Evolutionary conservation across 176 grass and related monocot genomes (phyloP), one percentile per base, ranked within the genome.

Genomic region (Oryza meridionalis): DNA sequence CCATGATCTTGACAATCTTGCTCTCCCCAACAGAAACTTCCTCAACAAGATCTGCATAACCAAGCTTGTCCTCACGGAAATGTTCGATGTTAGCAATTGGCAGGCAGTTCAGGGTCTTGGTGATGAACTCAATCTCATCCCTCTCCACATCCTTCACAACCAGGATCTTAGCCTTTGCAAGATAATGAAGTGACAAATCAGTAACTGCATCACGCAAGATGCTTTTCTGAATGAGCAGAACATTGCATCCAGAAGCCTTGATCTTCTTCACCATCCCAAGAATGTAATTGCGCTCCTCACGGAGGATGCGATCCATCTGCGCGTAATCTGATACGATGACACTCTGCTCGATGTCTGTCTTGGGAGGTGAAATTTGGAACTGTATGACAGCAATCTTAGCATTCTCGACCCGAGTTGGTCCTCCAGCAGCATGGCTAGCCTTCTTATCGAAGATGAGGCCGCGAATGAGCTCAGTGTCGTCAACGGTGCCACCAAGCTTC

Each of bases 321-420:
- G 90, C 90, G 65, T 97, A 97, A 70, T 97, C 95, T 0, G 95
- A 97, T 2, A 97, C 92, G 4, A 97, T 87, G n/a, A 97, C 93
- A 33, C 92, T 94, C 88, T 97, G 95, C 64, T 97, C 95, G 71
- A 97, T 97, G 24, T 97, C 95, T 9, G 94, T 97, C 88, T 97
- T 97, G 22, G 94, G 94, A 8, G 94, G 94, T 1, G 92, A 97
- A 84, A 97, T 80, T 73, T 97, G 94, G 81, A 97, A 97, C 72
- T 97, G 94, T 51, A 97, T 94, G 71, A 97, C 92, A 21, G 94
- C 94, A n/a, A 97, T 97, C 88, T 92, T 97, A 19, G 94, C 94
- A 78, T 97, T 97, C 67, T 94, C 92, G 10, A 94, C 78, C 33
- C 92, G 73, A 33, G 88, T 88, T 0, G 86, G 92, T 0, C 92